phyloP scores from a whole-genome alignment of 768 basidiomycete genomes.

The Cubamyces sp. region DNA sequence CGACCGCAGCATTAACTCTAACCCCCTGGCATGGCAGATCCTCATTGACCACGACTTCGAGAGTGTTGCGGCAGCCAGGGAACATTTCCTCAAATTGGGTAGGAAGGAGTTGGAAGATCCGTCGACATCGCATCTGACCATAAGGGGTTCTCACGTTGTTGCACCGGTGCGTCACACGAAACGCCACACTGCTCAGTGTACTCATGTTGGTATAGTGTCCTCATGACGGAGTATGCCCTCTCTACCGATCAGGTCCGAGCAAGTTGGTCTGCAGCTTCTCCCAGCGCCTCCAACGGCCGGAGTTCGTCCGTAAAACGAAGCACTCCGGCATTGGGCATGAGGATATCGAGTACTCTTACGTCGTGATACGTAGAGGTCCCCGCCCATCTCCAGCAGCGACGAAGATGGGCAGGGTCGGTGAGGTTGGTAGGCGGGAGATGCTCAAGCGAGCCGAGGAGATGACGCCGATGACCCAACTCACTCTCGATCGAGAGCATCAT shows the following conservation, averaged over 20 bases:
- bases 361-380: conserved; percentile 80
- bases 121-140: conserved; percentile 38
- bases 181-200: conserved; percentile 2
- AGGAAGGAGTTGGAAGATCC: conserved; percentile 58
- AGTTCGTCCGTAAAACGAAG: conserved; percentile 86
- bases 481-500: conserved; percentile 26
- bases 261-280: conserved; percentile 78
- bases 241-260: conserved; percentile 58
- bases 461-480: conserved; percentile 27
- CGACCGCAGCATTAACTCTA: background rate
- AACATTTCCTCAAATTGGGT: conserved; percentile 69
- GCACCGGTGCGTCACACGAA: conserved; percentile 68
- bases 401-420: conserved; percentile 55
- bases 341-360: conserved; percentile 87
- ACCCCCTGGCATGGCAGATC: conserved; percentile 47
- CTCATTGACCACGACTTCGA: conserved; percentile 90
- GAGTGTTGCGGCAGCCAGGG: conserved; percentile 75
- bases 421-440: conserved; percentile 51
- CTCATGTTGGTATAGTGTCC: conserved; percentile 65
- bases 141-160: conserved; percentile 77
- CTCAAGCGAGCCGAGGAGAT: conserved; percentile 37
- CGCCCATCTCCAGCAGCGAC: conserved; percentile 52
- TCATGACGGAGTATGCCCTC: conserved; percentile 85
- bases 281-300: conserved; percentile 85
- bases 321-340: conserved; percentile 85